Base-by-base conservation (phyloP, 2,329 filamentous ascomycete species). In the Dryadomyces sulphureus region DNA sequence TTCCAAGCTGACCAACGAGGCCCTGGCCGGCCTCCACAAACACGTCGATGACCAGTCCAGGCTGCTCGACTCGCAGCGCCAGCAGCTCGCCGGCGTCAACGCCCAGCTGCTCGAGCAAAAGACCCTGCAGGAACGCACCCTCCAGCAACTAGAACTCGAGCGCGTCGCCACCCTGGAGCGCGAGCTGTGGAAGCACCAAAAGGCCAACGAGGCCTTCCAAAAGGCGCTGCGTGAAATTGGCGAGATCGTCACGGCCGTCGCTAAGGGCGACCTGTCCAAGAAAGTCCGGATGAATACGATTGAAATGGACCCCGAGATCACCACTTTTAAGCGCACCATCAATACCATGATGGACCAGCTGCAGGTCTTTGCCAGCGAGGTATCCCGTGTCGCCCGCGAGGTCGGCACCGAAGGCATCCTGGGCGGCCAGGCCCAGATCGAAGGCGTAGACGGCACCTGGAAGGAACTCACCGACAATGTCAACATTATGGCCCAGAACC, bases 261-360 rank as follows among this genome's bases (percentile, higher is more conserved):
- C 90, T 48, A 86, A 87, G 57, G 90, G 90, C 64, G 90, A 96
- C 60, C 72, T 96, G 50, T 94, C 88, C 62, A 95, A 94, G 72
- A 94, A 94, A 66, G 90, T 95, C 52, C 79, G 90, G 57, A 93
- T 96, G 62, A 92, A 95, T 60, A 84, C 85, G 4, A 82, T 93
- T 54, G 90, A 96, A 67, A 92, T 95, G 82, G 90, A 96, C 70
- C 88, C 89, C 24, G 90, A 96, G 71, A 96, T 96, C 58, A 92
- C 88, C 24, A 89, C 87, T 9, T 96, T 96, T 71, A 96, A 96
- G 67, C 81, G 87, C 57, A 95, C 90, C 51, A 96, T 96, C 68
- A 96, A 96, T 62, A 93, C 85, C 54, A 96, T 96, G 90, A 94
- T 96, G 78, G 90, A 96, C 60, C 90, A 95, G 64, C 73, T 96